Evolutionary conservation across 1,139 yeast species (phyloP), one percentile per base, ranked within the genome.

Genomic region (Protomyces gravidus): DNA sequence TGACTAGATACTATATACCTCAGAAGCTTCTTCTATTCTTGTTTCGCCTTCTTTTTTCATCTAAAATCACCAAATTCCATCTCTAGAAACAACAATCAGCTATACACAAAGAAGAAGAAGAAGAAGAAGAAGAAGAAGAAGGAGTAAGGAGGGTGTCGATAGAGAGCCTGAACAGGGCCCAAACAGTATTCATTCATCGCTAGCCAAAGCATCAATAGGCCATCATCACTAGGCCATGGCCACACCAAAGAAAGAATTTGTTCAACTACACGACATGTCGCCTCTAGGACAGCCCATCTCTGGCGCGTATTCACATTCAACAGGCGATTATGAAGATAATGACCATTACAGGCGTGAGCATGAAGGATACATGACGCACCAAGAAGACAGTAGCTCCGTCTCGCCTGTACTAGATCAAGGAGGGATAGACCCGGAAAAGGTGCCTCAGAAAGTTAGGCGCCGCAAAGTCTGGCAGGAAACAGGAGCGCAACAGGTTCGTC

Each of bases 391-490:
- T 23, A 36, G 42, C 42, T 36, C 42, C 19, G 42, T 36, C 42
- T 36, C 42, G 19, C 42, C 42, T 36, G 42, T 36, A 2, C 9
- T 36, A 17, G 23, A 36, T 17, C 58, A 53, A 32, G 36, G 51
- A 21, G 51, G 45, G 17, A 33, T 53, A 19, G 36, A 30, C 7
- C 32, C 46, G 4, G 48, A 53, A 13, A 50, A 53, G n/a, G 19
- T 25, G 15, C 50, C 36, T 9, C 33, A 36, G 21, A 25, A 33
- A 45, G 15, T 53, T n/a, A 40, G 51, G 13, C 30, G 58, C 6
- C 50, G 58, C 32, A 53, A 53, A 25, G 51, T 49, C 3, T 53
- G 58, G 58, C 49, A 36, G 21, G 51, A 53, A 23, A 36, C 42
- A 1, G 23, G 21, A 21, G n/a, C 36, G n/a, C 51, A 53, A 39